Percentiles rank a stretch among this genome's conserved stretches.
These are phyloP conservation scores for Syncephalis fuscata DNA, from an alignment of 371 early-diverging fungal genomes.

Conservation along the genomic window DNA sequence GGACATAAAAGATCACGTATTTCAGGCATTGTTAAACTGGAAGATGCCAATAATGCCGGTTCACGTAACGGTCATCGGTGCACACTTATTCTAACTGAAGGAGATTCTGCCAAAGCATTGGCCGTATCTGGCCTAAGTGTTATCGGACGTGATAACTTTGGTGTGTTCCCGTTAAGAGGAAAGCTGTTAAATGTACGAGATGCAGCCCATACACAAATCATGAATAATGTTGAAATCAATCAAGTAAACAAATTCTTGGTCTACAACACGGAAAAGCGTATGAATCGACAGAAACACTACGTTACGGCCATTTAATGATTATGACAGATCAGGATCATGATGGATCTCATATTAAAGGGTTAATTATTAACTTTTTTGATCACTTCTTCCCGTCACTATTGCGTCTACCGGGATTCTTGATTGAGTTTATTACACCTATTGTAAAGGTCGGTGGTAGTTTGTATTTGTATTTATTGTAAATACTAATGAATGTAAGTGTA, in stretches of 20 bases:
- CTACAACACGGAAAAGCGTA: slow-evolving; percentile 87
- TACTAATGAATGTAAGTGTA: background rate
- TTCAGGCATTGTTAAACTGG: slow-evolving; percentile 87
- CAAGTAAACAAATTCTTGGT: slow-evolving; percentile 95
- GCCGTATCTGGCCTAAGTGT: slow-evolving; percentile 90
- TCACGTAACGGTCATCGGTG: slow-evolving; percentile 62
- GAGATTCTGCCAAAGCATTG: slow-evolving; percentile 98
- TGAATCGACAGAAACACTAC: slow-evolving; percentile 46
- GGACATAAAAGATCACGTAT: slow-evolving; percentile 57
- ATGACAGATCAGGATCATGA: slow-evolving; percentile 99
- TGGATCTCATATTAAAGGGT: slow-evolving; percentile 99
- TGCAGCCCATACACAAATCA: slow-evolving; percentile 61
- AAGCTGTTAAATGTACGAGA: slow-evolving; percentile 99
- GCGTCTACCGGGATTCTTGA: slow-evolving; percentile 87
- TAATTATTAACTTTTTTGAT: slow-evolving; percentile 98
- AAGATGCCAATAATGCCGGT: slow-evolving; percentile 98
- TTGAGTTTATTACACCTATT: slow-evolving; percentile 99
- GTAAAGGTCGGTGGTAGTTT: slow-evolving; percentile 44
- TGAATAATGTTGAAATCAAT: slow-evolving; percentile 82
- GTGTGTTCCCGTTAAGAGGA: slow-evolving; percentile 98
- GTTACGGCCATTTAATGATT: slow-evolving; percentile 98
- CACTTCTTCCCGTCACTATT: slow-evolving; percentile 94
- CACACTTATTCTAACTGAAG: slow-evolving; percentile 98
- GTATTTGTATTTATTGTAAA: background rate
- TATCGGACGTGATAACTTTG: slow-evolving; percentile 91